Evolutionary conservation across 371 early-diverging fungal genomes (phyloP), one percentile per base, ranked within the genome.

Genomic region (Basidiobolus meristosporus): DNA sequence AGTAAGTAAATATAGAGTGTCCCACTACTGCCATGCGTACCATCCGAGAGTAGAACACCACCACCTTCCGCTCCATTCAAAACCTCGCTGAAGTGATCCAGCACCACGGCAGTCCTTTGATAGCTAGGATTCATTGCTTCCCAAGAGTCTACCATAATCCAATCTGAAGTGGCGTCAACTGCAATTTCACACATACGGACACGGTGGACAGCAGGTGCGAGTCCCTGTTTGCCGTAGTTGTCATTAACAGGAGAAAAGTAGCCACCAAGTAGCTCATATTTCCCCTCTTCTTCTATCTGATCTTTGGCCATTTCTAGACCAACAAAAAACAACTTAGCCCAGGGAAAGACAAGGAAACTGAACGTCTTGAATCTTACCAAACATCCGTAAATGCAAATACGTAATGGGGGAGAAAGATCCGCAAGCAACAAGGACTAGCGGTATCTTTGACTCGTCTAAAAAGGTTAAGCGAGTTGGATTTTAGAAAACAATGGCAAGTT

Each of bases 381-480:
- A 93, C 87, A 97, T 90, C 47, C 98, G 77, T 47, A 97, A 59
- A 48, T 97, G 98, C 28, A 95, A 73, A 59, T 91, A 90, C 1
- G 98, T 97, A 30, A 97, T 78, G 7, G 98, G 98, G 1, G 91
- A 90, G 52, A 81, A 97, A 0, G 95, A 95, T 2, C 98, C 98
- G 53, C 98, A 97, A 0, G 89, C 95, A 4, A 97, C 84, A n/a
- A 93, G 55, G 2, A 93, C 91, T 7, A 93, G 58, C 12, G 98
- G 96, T 9, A 59, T 71, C 54, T 84, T 85, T 40, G 55, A 59
- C 10, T 76, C 67, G 60, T 89, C 90, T 82, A 46, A 20, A 26
- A 26, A 26, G 26, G 26, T 26, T 3, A 26, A 26, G 26, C 26
- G 26, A 5, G 26, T 26, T 26, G 26, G 26, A 5, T 26, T 26